phyloP scores from a whole-genome alignment of 2,329 filamentous ascomycete genomes.

The Fusarium devonianum region DNA sequence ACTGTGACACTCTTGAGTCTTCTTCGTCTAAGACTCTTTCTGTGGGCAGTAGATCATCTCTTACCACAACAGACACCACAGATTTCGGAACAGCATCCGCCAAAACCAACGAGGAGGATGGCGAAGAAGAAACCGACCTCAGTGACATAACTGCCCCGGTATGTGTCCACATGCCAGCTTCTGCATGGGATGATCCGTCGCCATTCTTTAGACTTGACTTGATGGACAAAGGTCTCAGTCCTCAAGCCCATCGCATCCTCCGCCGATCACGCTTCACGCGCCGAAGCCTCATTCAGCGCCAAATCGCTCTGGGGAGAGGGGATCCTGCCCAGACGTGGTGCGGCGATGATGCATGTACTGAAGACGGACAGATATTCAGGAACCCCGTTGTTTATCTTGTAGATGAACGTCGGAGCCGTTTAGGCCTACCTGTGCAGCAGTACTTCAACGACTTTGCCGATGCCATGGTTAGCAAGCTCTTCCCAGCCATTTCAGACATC shows the following conservation, averaged over 20 bases:
- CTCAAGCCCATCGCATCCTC: constrained; percentile 10
- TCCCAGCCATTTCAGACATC: constrained; percentile 10
- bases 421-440: constrained; percentile 10
- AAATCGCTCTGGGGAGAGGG: constrained; percentile 33
- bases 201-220: not conserved
- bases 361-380: constrained; percentile 15
- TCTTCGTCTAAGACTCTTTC: not conserved
- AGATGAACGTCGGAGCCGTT: constrained; percentile 9
- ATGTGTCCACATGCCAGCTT: not conserved
- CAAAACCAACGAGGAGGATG: not conserved
- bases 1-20: not conserved
- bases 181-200: not conserved
- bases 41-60: not conserved
- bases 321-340: constrained; percentile 28
- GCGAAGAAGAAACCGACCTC: not conserved
- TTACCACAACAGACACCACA: not conserved
- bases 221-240: not conserved
- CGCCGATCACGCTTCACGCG: constrained; percentile 23
- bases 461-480: constrained; percentile 19
- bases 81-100: not conserved
- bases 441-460: constrained; percentile 34
- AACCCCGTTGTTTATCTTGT: constrained; percentile 10
- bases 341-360: constrained; percentile 18
- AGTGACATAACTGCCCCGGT: not conserved
- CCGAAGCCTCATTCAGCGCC: constrained; percentile 22